These are phyloP conservation scores for Asterochloris sp. DNA, from an alignment of 139 green algal species.

Conservation along the genomic window DNA sequence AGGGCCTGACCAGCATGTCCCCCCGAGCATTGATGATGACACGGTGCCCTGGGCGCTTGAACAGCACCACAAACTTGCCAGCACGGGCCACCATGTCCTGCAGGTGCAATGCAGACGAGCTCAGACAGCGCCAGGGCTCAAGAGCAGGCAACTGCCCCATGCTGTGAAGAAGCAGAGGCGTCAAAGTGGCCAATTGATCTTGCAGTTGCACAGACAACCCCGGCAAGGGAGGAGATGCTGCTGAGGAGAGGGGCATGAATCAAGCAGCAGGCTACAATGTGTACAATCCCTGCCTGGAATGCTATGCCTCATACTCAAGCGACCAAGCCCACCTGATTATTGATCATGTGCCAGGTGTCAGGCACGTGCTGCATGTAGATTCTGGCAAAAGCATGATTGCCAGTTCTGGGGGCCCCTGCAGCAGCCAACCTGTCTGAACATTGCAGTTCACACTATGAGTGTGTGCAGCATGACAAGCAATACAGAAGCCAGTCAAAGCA, in stretches of 20 bases:
- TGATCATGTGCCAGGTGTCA: slow-evolving; percentile 65
- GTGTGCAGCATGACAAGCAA: slow-evolving; percentile 11
- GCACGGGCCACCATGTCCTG: slow-evolving; percentile 36
- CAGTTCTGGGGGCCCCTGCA: slow-evolving; percentile 44
- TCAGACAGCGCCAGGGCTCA: no score
- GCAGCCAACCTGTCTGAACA: slow-evolving; percentile 5
- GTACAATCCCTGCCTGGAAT: background rate
- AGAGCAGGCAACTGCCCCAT: no score
- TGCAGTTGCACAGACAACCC: no score
- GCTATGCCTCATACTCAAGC: background rate
- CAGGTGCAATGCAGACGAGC: background rate
- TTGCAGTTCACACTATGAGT: slow-evolving; percentile 25
- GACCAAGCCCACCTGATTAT: slow-evolving; percentile 29
- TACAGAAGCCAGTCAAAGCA: no score
- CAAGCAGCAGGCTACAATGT: background rate
- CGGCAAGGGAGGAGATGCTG: no score
- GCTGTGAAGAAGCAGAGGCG: no score
- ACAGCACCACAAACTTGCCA: slow-evolving; percentile 31
- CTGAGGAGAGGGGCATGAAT: no score
- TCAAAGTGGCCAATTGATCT: no score
- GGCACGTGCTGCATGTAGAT: slow-evolving; percentile 40
- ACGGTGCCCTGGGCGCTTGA: slow-evolving; percentile 23
- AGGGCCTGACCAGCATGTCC: slow-evolving; percentile 24
- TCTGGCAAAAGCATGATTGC: slow-evolving; percentile 58
- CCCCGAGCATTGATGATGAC: slow-evolving; percentile 23